Evolutionary conservation across 1,284 basidiomycete species (phyloP), one percentile per base, ranked within the genome.

Genomic region (Ustilago cynodontis): DNA sequence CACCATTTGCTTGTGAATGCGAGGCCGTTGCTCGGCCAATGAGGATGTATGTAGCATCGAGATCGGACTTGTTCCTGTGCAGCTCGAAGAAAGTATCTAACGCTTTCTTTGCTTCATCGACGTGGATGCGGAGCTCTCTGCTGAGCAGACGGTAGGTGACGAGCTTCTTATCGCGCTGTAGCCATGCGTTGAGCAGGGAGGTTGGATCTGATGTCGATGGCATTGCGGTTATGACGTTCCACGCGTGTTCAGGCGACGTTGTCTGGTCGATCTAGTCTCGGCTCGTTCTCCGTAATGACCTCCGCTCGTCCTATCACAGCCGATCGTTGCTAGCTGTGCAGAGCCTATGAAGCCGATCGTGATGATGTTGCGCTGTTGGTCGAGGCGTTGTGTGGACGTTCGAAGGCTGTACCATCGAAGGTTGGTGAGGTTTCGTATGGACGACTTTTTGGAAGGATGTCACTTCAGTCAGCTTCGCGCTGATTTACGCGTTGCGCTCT

Each of bases 121-220:
- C 76, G 43, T 81, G 76, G 4, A 81, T 78, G 20, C 71, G 65
- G 24, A 67, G 60, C 58, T 70, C 75, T 16, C 81, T 73, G 35
- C 81, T 83, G 43, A 83, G 73, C 14, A 81, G 64, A 3, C 78
- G 71, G 52, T 78, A 81, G 5, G 80, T 81, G 57, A 81, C 66
- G 37, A 77, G 65, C 65, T 79, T 77, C 65, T 71, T 68, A 50
- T 83, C 78, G 29, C 77, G 76, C 57, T 77, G 62, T 20, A 80
- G 26, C 64, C 81, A 81, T 29, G 67, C 52, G 11, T 55, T 57
- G 18, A 83, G 62, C 47, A 83, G 71, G 8, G 69, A 53, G 29
- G 69, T 62, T 20, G 65, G 39, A 18, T 70, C 64, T 1, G 75
- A 58, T 28, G 50, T 52, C n/a, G 64, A 41, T 37, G 63, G 43